A percentile compares a stretch with the other conserved stretches of the same genome.
These are phyloP conservation scores for Amyloporia xantha DNA, from an alignment of 768 basidiomycete genomes.

Conservation along the genomic window DNA sequence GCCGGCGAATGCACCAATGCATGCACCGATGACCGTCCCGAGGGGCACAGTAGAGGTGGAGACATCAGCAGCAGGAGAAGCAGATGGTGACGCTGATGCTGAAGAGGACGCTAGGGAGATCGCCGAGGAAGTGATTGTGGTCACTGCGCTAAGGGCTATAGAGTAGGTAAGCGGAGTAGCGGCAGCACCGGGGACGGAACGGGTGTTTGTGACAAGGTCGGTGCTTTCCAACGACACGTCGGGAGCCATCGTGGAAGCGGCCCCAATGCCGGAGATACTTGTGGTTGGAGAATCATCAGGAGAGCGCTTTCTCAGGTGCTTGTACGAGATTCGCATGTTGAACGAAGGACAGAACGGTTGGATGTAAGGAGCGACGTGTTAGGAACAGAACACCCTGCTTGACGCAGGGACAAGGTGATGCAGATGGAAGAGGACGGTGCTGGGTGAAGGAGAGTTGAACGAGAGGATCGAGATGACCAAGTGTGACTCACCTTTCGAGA, in stretches of 20 bases:
- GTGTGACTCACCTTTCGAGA: too few species aligned
- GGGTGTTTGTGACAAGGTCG: conserved; percentile 5
- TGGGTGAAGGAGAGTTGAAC: too few species aligned
- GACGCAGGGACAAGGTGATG: conserved; percentile 1
- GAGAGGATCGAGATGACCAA: too few species aligned
- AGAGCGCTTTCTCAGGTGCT: conserved; percentile 5
- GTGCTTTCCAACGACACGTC: background rate
- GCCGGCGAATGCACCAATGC: conserved; percentile 50
- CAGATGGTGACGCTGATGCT: conserved; percentile 5
- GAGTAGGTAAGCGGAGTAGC: background rate
- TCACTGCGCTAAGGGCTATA: background rate
- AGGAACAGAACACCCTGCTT: conserved; percentile 3
- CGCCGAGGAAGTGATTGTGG: background rate
- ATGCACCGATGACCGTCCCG: conserved; percentile 55
- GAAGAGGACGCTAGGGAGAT: background rate
- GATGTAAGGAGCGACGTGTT: conserved; percentile 17
- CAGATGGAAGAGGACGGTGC: too few species aligned
- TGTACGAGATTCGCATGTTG: conserved; percentile 11
- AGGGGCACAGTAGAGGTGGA: conserved; percentile 18
- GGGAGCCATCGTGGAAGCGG: background rate
- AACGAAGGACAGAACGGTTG: conserved; percentile 7
- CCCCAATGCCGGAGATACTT: background rate
- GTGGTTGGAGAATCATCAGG: background rate
- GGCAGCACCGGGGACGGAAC: background rate
- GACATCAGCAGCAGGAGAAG: conserved; percentile 1